These are phyloP conservation scores for Sporobolomyces phaffii DNA, from an alignment of 768 basidiomycete species.

Conservation along the genomic window DNA sequence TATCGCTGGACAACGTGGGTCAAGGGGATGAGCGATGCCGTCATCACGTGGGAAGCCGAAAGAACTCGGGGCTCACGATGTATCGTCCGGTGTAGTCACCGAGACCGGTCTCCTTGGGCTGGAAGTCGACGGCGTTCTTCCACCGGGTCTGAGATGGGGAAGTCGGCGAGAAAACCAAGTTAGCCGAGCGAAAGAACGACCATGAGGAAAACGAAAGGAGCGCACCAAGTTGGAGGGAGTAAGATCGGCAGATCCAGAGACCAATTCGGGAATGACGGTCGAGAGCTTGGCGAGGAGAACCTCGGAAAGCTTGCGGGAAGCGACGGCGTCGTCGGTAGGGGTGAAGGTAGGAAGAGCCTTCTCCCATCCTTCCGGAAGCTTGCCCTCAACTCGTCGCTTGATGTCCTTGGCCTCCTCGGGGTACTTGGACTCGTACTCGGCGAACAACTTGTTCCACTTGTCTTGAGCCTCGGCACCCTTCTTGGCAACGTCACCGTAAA, in stretches of 20 bases:
- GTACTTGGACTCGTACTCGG: slow-evolving; percentile 67
- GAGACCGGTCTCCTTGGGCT: slow-evolving; percentile 74
- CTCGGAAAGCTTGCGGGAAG: slow-evolving; percentile 87
- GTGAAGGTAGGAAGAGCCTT: slow-evolving; percentile 77
- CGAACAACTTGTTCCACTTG: slow-evolving; percentile 66
- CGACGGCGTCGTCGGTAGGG: slow-evolving; percentile 72
- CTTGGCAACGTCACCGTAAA: slow-evolving; percentile 62
- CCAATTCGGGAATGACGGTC: slow-evolving; percentile 70
- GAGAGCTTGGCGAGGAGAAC: slow-evolving; percentile 72
- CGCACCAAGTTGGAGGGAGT: slow-evolving; percentile 41
- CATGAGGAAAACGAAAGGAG: background rate
- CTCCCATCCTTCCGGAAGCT: slow-evolving; percentile 82
- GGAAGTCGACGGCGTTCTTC: slow-evolving; percentile 81
- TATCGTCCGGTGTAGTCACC: slow-evolving; percentile 82
- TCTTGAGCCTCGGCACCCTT: slow-evolving; percentile 68
- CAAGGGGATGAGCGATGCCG: no score
- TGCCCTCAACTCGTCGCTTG: slow-evolving; percentile 71
- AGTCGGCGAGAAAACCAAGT: slow-evolving; percentile 64
- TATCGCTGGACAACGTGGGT: slow-evolving; percentile 60
- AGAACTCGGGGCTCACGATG: slow-evolving; percentile 48
- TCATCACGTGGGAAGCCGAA: background rate
- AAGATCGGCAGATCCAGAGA: slow-evolving; percentile 45
- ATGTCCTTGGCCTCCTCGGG: slow-evolving; percentile 81
- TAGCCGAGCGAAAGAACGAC: no score
- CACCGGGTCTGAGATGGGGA: slow-evolving; percentile 71